Evolutionary conservation across 345 rosid genomes (phyloP), one percentile per base, ranked within the genome.

Genomic region (rapeseed (Brassica napus)): DNA sequence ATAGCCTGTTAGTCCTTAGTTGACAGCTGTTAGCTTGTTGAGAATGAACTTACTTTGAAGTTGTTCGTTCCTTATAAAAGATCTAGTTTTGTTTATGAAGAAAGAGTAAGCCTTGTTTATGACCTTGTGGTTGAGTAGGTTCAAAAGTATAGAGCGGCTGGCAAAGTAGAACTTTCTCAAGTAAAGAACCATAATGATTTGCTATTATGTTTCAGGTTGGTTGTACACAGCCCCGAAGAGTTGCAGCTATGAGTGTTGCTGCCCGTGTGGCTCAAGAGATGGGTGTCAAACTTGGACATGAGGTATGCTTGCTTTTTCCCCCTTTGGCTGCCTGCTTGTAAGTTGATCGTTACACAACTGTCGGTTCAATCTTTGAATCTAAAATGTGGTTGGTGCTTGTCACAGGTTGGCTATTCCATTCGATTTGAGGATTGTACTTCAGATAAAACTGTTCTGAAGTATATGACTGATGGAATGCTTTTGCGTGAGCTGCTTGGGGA

Each of bases 221-320:
- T 74, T 94, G 98, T 84, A 93, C 99, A 15, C 99, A 95, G 84
- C 99, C 97, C 63, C 89, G 98, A 65, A 83, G 97, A 77, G 97
- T 94, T 79, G 98, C 98, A 71, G 98, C 98, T 55, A 95, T 93
- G 99, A 95, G 98, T 77, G 98, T 95, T 79, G 92, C 98, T 78
- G 98, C 96, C 69, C 90, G 99, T 79, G 99, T 95, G 83, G 89
- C 99, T 79, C 98, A 95, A 77, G 99, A 95, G 83, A 87, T 95
- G 96, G 99, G 98, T 55, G 91, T 95, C 83, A 93, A 95, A 83
- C 99, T 95, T 83, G 98, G 99, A 55, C 98, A 95, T 11, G 99
- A 95, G 89, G 98, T 88, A 65, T 71, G 80, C 30, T 49, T 71
- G 69, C 71, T 54, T 16, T 75, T 74, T 26, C 28, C 18, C 5